Percentiles rank a stretch among this genome's conserved stretches.
Evolutionary conservation across 257 asterid genomes (phyloP).

Genomic region (Henckelia pumila): DNA sequence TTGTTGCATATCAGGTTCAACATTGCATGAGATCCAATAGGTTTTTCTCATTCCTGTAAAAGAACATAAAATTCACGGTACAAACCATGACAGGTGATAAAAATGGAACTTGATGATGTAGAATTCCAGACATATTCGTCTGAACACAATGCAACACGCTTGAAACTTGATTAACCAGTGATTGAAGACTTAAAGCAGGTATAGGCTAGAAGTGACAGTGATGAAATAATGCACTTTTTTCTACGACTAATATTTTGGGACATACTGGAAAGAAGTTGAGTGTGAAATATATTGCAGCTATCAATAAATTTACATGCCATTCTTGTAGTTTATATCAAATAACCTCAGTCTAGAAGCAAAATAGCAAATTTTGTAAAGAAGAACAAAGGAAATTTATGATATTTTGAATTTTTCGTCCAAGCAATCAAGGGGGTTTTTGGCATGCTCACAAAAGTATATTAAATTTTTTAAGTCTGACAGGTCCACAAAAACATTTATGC

Average conservation of each 20-base stretch:
- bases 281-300: background rate
- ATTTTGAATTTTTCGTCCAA: background rate
- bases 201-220: conserved; percentile 9
- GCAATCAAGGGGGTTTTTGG: conserved; percentile 1
- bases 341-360: background rate
- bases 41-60: conserved; percentile 78
- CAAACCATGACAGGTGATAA: conserved; percentile 10
- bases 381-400: background rate
- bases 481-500: background rate
- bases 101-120: background rate
- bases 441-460: background rate
- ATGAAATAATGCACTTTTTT: background rate
- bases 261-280: no score
- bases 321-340: background rate
- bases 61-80: conserved; percentile 14
- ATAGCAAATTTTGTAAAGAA: no score
- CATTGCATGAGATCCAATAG: conserved; percentile 85
- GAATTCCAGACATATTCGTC: conserved; percentile 2
- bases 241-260: no score
- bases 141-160: no score
- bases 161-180: conserved; percentile 2
- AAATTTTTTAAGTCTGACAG: background rate
- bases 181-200: conserved; percentile 12
- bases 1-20: conserved; percentile 83
- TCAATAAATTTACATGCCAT: conserved; percentile 5